Evolutionary conservation across 1,139 yeast genomes (phyloP).

Genomic region (Geotrichum australiense): DNA sequence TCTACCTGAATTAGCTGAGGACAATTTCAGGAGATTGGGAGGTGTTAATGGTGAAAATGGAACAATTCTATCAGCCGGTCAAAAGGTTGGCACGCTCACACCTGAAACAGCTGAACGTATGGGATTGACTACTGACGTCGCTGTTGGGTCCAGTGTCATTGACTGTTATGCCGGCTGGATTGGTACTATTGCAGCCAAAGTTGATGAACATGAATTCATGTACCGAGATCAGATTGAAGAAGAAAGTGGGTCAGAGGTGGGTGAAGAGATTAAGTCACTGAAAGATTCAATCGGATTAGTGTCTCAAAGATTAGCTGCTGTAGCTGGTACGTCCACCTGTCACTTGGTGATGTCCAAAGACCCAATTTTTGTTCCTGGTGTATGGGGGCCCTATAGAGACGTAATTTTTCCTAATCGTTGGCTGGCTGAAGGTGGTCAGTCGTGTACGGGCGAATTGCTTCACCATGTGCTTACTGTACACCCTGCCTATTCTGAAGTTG

Average conservation of each 20-base stretch:
- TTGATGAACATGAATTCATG: no score
- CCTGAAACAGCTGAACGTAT: conserved; percentile 68
- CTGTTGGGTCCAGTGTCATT: conserved; percentile 91
- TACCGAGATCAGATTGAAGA: no score
- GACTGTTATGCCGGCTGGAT: conserved; percentile 99
- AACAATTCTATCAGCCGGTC: conserved; percentile 77
- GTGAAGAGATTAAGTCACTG: conserved; percentile 15
- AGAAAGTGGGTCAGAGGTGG: conserved; percentile 38
- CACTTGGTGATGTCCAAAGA: conserved; percentile 83
- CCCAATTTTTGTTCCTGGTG: conserved; percentile 88
- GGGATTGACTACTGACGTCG: conserved; percentile 72
- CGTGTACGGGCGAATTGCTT: conserved; percentile 89
- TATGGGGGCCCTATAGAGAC: conserved; percentile 97
- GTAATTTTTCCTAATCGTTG: conserved; percentile 83
- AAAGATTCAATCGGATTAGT: conserved; percentile 37
- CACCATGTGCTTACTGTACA: conserved; percentile 87
- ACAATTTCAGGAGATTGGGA: conserved; percentile 73
- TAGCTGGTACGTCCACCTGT: conserved; percentile 97
- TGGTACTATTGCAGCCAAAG: conserved; percentile 92
- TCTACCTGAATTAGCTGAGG: conserved; percentile 67
- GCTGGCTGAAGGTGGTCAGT: conserved; percentile 99
- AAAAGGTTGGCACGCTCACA: conserved; percentile 66
- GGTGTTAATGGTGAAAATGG: conserved; percentile 75
- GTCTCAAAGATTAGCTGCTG: conserved; percentile 88
- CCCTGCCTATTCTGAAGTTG: conserved; percentile 65